These are phyloP conservation scores for Amylocarpus encephaloides DNA, from an alignment of 2,329 filamentous ascomycete species.

Conservation along the genomic window DNA sequence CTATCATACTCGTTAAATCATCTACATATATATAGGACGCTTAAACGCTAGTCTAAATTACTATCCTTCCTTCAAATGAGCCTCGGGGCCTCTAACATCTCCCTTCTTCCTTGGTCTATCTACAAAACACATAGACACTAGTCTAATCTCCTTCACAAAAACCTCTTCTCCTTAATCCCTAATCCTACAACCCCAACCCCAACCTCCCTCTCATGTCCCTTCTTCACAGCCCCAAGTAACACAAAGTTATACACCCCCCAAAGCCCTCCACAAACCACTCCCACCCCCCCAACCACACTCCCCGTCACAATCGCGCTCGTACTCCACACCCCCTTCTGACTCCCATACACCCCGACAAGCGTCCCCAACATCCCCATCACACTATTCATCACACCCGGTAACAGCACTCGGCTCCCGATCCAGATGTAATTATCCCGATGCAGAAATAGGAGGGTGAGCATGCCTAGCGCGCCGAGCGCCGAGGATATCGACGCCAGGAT, in stretches of 20 bases:
- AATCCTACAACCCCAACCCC: slow-evolving; percentile 3
- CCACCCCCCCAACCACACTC: slow-evolving; percentile 17
- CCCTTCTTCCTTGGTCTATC: no score
- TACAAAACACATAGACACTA: no score
- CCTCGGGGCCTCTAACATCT: no score
- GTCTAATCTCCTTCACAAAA: no score
- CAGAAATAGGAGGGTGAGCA: slow-evolving; percentile 22
- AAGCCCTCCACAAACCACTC: slow-evolving; percentile 18
- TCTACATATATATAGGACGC: no score
- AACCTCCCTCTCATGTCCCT: slow-evolving; percentile 23
- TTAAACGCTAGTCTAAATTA: no score
- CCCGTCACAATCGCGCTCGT: slow-evolving; percentile 26
- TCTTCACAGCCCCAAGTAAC: slow-evolving; percentile 23
- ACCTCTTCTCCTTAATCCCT: not conserved
- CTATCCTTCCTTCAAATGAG: no score
- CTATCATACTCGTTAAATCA: no score
- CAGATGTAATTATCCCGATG: slow-evolving; percentile 25
- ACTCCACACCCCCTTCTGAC: slow-evolving; percentile 22
- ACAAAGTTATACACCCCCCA: slow-evolving; percentile 28
- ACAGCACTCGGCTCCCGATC: slow-evolving; percentile 25
- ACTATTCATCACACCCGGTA: slow-evolving; percentile 26
- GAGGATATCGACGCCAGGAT: slow-evolving; percentile 21
- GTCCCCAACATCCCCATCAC: slow-evolving; percentile 25
- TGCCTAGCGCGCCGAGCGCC: slow-evolving; percentile 21
- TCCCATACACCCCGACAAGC: slow-evolving; percentile 24